A percentile compares a stretch with the other conserved stretches of the same genome.
phyloP scores from a whole-genome alignment of 768 basidiomycete species.

The Suillus subalutaceus region DNA sequence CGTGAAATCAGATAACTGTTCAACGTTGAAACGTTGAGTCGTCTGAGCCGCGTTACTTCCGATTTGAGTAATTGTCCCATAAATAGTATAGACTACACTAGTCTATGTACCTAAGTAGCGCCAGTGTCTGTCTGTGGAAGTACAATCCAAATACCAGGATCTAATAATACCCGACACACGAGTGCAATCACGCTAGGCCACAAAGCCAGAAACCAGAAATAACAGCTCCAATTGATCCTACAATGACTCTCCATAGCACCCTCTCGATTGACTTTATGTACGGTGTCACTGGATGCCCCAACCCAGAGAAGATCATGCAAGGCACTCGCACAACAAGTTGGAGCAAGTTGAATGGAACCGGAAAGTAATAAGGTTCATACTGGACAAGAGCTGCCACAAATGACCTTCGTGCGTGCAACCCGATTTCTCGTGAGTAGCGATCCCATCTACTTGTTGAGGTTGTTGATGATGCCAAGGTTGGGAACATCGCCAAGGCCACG shows the following conservation, averaged over 20 bases:
- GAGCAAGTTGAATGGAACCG: constrained; percentile 55
- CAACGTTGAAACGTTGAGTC: background rate
- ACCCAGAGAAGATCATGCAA: constrained; percentile 12
- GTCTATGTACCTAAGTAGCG: background rate
- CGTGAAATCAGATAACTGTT: too few species aligned
- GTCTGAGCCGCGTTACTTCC: background rate
- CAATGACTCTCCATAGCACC: constrained; percentile 44
- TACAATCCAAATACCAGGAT: background rate
- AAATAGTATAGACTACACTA: background rate
- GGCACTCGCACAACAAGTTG: constrained; percentile 14
- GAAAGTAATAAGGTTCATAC: constrained; percentile 47
- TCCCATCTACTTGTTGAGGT: constrained; percentile 44
- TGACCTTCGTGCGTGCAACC: constrained; percentile 44
- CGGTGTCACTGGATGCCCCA: constrained; percentile 21
- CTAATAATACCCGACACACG: background rate
- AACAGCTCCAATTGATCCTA: constrained; percentile 41
- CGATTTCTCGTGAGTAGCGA: constrained; percentile 46
- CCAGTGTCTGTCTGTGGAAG: background rate
- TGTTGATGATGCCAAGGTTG: constrained; percentile 10
- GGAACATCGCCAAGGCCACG: constrained; percentile 36
- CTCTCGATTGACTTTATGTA: constrained; percentile 27
- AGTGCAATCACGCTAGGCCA: constrained; percentile 17
- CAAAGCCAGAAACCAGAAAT: constrained; percentile 32
- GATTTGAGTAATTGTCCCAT: background rate
- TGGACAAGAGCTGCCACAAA: constrained; percentile 40